A percentile compares a stretch with the other conserved stretches of the same genome.
phyloP scores from a whole-genome alignment of 371 early-diverging fungal genomes.

The Mortierella sp. region DNA sequence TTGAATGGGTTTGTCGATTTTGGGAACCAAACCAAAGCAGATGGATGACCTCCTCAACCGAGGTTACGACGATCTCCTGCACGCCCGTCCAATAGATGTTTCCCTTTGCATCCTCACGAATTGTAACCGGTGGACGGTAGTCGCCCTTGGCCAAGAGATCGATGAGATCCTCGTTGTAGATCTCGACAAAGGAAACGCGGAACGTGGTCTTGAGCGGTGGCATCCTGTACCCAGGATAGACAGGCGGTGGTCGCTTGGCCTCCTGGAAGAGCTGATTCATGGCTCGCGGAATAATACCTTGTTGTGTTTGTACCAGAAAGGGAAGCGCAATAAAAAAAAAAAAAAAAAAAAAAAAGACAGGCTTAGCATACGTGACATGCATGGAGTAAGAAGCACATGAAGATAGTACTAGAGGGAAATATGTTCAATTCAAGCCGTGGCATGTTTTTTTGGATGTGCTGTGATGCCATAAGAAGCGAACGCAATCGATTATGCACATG shows the following conservation, averaged over 20 bases:
- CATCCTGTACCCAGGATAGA: slow-evolving; percentile 40
- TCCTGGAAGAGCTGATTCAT: slow-evolving; percentile 83
- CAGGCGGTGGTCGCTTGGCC: slow-evolving; percentile 54
- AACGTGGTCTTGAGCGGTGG: slow-evolving; percentile 48
- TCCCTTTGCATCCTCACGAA: slow-evolving; percentile 94
- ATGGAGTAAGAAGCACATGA: background rate
- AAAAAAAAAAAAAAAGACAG: background rate
- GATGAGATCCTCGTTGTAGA: slow-evolving; percentile 98
- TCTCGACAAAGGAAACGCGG: slow-evolving; percentile 82
- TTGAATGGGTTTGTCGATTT: slow-evolving; percentile 92
- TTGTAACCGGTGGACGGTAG: slow-evolving; percentile 75
- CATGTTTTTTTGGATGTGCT: background rate
- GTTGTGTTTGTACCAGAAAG: slow-evolving; percentile 2
- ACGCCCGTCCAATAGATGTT: slow-evolving; percentile 92
- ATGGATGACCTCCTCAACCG: slow-evolving; percentile 82
- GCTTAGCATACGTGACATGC: background rate
- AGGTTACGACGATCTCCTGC: slow-evolving; percentile 82
- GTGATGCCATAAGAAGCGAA: background rate
- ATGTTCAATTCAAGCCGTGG: too few species aligned
- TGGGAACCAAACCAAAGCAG: slow-evolving; percentile 82
- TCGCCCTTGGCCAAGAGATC: slow-evolving; percentile 80
- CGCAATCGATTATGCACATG: background rate
- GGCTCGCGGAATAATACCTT: slow-evolving; percentile 94
- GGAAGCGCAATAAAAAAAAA: background rate
- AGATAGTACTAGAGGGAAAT: too few species aligned